phyloP scores from a whole-genome alignment of 495 filamentous ascomycete species.

The Annulohypoxylon nitens region DNA sequence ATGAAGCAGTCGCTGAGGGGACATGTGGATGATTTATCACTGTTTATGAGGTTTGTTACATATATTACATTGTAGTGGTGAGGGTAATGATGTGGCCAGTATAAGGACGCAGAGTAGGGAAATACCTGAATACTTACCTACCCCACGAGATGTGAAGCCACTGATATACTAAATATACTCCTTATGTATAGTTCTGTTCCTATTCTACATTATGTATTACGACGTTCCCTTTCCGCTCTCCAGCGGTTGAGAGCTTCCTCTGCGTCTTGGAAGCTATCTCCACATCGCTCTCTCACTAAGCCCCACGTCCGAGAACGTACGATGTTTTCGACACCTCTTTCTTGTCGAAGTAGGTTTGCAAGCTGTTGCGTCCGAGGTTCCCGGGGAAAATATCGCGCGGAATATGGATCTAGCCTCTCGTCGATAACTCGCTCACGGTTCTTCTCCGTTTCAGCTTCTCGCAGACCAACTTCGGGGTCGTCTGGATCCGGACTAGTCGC shows the following conservation, averaged over 20 bases:
- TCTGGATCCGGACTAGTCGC: slow-evolving; percentile 89
- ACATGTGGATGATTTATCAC: not conserved
- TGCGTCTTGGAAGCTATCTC: slow-evolving; percentile 66
- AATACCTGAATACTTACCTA: not conserved
- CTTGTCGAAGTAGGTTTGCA: slow-evolving; percentile 81
- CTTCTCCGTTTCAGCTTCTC: slow-evolving; percentile 76
- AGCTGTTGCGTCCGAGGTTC: slow-evolving; percentile 88
- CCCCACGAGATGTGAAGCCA: not conserved
- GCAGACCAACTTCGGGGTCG: slow-evolving; percentile 81
- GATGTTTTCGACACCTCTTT: slow-evolving; percentile 88
- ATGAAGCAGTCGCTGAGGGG: no score
- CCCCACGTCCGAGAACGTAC: slow-evolving; percentile 86
- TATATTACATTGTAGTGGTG: slow-evolving; percentile 30
- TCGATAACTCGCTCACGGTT: slow-evolving; percentile 83
- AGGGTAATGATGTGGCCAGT: slow-evolving; percentile 3
- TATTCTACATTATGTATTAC: slow-evolving; percentile 21
- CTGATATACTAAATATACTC: not conserved
- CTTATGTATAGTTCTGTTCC: not conserved
- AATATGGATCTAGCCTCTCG: slow-evolving; percentile 94
- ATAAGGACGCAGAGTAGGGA: not conserved
- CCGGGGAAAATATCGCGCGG: slow-evolving; percentile 82
- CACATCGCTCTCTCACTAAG: slow-evolving; percentile 83
- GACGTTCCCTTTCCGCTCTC: slow-evolving; percentile 47
- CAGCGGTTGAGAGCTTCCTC: slow-evolving; percentile 71
- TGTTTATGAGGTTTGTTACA: not conserved